Conservation (phyloP, 2,329 filamentous ascomycete genomes). For the Fusarium chlamydosporum region DNA sequence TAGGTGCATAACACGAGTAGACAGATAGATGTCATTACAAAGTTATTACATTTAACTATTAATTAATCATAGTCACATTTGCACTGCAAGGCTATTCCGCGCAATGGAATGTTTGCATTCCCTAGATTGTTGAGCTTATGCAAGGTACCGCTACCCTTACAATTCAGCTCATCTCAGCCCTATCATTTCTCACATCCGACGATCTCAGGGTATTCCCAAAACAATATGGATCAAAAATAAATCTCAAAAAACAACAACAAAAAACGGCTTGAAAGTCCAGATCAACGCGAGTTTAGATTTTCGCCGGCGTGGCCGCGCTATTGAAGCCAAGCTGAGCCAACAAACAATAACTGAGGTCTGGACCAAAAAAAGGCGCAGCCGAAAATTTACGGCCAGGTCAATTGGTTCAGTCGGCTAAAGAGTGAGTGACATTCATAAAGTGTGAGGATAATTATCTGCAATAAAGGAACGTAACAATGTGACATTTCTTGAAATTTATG, state of each 20-base stretch:
- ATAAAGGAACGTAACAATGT: not conserved
- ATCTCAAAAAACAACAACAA: no score
- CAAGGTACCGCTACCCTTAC: not conserved
- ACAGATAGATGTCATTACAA: no score
- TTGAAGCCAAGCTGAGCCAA: not conserved
- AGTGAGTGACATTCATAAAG: not conserved
- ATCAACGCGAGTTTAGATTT: slow-evolving; percentile 1
- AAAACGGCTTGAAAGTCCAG: not conserved
- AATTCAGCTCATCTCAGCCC: slow-evolving; percentile 14
- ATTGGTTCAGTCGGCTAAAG: not conserved
- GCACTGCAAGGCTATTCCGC: no score
- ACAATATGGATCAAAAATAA: not conserved
- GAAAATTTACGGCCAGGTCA: not conserved
- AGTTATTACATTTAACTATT: not conserved
- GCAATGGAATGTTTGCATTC: no score
- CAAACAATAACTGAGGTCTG: not conserved
- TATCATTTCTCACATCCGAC: slow-evolving; percentile 10
- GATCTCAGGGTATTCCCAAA: not conserved
- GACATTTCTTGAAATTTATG: not conserved
- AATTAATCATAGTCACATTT: not conserved
- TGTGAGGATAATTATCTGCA: not conserved
- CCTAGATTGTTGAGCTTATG: not conserved
- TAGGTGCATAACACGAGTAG: no score
- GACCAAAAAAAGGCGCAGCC: not conserved
- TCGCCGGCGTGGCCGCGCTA: slow-evolving; percentile 21